A percentile compares a stretch with the other conserved stretches of the same genome.
These are phyloP conservation scores for Ceriops decandra DNA, from an alignment of 345 rosid species.

Conservation along the genomic window DNA sequence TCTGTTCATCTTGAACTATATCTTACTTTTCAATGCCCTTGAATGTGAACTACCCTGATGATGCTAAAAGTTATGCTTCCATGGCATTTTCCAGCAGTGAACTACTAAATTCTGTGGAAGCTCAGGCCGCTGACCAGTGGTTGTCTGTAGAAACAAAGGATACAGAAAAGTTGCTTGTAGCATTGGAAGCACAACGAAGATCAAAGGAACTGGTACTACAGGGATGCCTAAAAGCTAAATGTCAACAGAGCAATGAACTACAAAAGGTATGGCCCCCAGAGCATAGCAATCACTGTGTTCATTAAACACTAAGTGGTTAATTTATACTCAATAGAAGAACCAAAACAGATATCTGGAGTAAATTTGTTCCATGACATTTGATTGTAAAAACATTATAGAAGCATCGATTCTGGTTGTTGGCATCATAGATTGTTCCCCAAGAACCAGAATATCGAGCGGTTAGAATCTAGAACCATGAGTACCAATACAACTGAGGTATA, in stretches of 20 bases:
- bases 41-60: neutral
- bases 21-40: neutral
- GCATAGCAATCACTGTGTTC: neutral
- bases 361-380: neutral
- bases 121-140: conserved; percentile 20
- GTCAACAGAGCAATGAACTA: conserved; percentile 2
- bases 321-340: neutral
- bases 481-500: neutral
- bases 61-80: conserved; percentile 3
- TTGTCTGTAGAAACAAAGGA: conserved; percentile 13
- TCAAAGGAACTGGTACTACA: conserved; percentile 14
- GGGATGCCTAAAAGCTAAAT: conserved; percentile 22
- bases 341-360: neutral
- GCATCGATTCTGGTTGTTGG: neutral
- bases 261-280: conserved; percentile 30
- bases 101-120: conserved; percentile 34
- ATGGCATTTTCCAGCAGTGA: conserved; percentile 29
- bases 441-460: neutral
- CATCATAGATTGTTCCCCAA: neutral
- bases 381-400: neutral
- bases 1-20: conserved; percentile 7
- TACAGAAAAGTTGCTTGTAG: conserved; percentile 18
- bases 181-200: conserved; percentile 29
- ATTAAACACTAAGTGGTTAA: neutral
- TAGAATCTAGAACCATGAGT: neutral